Base-by-base conservation (phyloP, 176 grass and related monocot genomes). In the Rhipidocladum racemiflorum region DNA sequence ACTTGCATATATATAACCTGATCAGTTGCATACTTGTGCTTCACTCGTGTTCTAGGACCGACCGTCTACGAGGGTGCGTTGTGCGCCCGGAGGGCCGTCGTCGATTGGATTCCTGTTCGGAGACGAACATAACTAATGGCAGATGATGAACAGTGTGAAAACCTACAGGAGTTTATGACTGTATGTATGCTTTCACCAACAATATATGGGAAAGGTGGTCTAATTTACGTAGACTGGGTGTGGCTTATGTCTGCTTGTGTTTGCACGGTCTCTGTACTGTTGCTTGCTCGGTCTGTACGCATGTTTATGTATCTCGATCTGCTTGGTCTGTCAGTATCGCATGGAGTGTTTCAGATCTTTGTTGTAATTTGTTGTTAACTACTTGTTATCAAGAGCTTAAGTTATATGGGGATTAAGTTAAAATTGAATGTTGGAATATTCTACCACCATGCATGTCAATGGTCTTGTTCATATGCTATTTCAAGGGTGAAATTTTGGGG, bases 101-200 rank as follows among this genome's bases (percentile, higher is more conserved):
- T 94, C 94, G n/a, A 91, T 97, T 56, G 91, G 91, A n/a, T 97
- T 94, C 79, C 80, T 97, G 30, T 92, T 90, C 50, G 73, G 89
- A 13, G 89, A 94, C 32, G 85, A 77, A 34, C 70, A 14, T 29
- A 55, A 39, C 35, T 61, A 76, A 77, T 29, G 32, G 74, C 40
- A 43, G 62, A 46, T 42, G 18, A 68, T 59, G 17, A 7, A n/a
- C 61, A 1, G 11, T 12, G 11, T 38, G 36, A 39, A 38, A 71
- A 30, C n/a, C 42, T 8, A 42, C 64, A 81, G 32, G n/a, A 68
- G 42, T 67, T 60, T 68, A 72, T 78, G 38, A 7, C 46, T 60
- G 38, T 15, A 77, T 54, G 10, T 46, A 43, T 78, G 18, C 65
- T 83, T 78, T 38, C 32, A 46, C 18, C 20, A 21, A 4, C 18